Evolutionary conservation across 176 grass and related monocot species (phyloP).

Genomic region (Urochloa ruziziensis): DNA sequence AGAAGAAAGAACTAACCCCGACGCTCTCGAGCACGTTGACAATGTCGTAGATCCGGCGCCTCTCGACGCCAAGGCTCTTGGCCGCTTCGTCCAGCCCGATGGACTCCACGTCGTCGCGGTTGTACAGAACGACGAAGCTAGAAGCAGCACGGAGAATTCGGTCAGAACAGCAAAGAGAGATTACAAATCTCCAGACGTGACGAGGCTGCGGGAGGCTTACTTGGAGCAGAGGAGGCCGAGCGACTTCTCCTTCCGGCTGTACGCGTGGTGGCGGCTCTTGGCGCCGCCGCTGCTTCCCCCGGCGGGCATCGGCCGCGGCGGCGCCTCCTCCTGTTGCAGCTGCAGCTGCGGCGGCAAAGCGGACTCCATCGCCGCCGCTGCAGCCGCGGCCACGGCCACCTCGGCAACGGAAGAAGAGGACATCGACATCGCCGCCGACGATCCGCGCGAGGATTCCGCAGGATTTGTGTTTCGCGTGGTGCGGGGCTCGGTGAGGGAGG

Average conservation of each 20-base stretch:
- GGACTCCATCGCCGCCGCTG: neutral
- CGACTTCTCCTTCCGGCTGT: constrained; percentile 94
- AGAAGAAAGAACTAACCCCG: constrained; percentile 56
- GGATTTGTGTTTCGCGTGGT: constrained; percentile 11
- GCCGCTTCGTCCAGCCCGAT: constrained; percentile 78
- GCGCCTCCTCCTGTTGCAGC: neutral
- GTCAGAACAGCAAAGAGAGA: neutral
- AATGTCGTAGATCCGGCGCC: constrained; percentile 95
- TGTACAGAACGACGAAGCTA: constrained; percentile 77
- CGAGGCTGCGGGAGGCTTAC: constrained; percentile 28
- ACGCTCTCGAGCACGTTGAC: constrained; percentile 94
- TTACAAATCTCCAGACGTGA: neutral
- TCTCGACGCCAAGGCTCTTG: constrained; percentile 62
- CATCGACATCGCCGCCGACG: neutral
- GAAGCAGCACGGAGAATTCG: neutral
- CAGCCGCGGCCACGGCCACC: neutral
- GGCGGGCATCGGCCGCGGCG: neutral
- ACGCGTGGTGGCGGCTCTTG: constrained; percentile 51
- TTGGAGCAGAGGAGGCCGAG: constrained; percentile 88
- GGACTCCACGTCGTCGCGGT: constrained; percentile 53
- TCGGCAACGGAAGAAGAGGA: constrained; percentile 3
- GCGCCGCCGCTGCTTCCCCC: constrained; percentile 3
- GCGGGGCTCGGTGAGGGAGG: neutral
- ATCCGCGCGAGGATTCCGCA: neutral
- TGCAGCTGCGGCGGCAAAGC: neutral